Evolutionary conservation across 2,329 filamentous ascomycete genomes (phyloP).

Genomic region (Pyrenochaeta sp.): DNA sequence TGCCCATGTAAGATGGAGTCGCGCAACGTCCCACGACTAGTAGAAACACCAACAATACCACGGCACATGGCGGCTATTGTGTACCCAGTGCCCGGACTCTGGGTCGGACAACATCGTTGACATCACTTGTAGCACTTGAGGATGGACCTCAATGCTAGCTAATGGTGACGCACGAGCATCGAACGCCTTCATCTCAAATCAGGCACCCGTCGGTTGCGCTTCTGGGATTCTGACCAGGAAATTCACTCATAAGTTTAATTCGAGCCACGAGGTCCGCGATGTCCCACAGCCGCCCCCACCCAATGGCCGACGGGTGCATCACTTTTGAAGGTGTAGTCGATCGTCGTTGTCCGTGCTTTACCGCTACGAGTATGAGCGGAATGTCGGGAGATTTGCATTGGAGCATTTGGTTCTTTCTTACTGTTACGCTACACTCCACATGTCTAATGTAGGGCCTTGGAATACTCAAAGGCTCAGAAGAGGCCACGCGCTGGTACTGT

Average conservation of each 20-base stretch:
- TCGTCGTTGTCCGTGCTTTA: background rate
- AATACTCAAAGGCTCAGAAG: background rate
- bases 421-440: background rate
- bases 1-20: background rate
- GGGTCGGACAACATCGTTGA: constrained; percentile 1
- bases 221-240: background rate
- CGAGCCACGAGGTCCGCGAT: background rate
- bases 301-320: background rate
- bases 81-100: background rate
- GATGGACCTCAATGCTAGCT: background rate
- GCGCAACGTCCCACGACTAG: constrained; percentile 13
- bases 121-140: constrained; percentile 4
- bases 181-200: background rate
- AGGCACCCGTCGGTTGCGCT: background rate
- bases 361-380: background rate
- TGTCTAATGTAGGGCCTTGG: background rate
- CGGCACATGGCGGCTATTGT: constrained; percentile 18
- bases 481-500: background rate
- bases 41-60: constrained; percentile 8
- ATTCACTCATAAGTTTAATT: background rate
- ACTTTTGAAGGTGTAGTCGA: constrained; percentile 2
- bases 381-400: background rate
- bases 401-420: background rate
- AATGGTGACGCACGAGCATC: background rate
- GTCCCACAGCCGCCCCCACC: constrained; percentile 9